Percentiles rank a stretch among this genome's conserved stretches.
Evolutionary conservation across 352 stramenopile species (phyloP).

Genomic region (Phytophthora pisi): DNA sequence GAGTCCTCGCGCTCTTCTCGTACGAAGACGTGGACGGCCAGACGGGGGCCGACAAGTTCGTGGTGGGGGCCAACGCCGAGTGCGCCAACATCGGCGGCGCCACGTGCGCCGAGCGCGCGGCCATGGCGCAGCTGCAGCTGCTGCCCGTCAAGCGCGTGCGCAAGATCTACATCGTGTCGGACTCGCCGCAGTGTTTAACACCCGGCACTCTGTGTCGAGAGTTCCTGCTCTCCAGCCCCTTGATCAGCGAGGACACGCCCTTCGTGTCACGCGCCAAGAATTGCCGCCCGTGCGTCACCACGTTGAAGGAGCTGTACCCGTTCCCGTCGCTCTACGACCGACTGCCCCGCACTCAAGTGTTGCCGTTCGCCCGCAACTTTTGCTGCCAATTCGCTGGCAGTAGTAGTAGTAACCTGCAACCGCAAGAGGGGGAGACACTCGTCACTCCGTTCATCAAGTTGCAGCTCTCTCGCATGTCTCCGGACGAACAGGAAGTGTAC

Average conservation of each 20-base stretch:
- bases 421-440: constrained; percentile 3
- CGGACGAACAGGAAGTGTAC: constrained; percentile 45
- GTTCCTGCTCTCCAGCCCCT: constrained; percentile 80
- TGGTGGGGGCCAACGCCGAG: constrained; percentile 87
- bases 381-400: constrained; percentile 20
- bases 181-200: constrained; percentile 78
- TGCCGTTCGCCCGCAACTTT: constrained; percentile 47
- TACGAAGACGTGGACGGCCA: constrained; percentile 59
- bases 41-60: constrained; percentile 42
- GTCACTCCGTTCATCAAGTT: constrained; percentile 34
- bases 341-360: constrained; percentile 53
- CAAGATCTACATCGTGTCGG: constrained; percentile 87
- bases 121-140: constrained; percentile 81
- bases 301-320: constrained; percentile 79
- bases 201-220: constrained; percentile 89
- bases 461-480: constrained; percentile 36
- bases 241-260: constrained; percentile 55
- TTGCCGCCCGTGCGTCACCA: constrained; percentile 61
- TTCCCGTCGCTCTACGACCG: constrained; percentile 84
- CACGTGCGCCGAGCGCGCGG: constrained; percentile 88
- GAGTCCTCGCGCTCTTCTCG: constrained; percentile 59
- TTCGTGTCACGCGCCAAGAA: constrained; percentile 66
- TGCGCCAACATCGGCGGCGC: constrained; percentile 82
- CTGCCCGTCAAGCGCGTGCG: constrained; percentile 52
- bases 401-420: background rate